Evolutionary conservation across 2,329 filamentous ascomycete species (phyloP).

Genomic region (Fusarium veterinarium): DNA sequence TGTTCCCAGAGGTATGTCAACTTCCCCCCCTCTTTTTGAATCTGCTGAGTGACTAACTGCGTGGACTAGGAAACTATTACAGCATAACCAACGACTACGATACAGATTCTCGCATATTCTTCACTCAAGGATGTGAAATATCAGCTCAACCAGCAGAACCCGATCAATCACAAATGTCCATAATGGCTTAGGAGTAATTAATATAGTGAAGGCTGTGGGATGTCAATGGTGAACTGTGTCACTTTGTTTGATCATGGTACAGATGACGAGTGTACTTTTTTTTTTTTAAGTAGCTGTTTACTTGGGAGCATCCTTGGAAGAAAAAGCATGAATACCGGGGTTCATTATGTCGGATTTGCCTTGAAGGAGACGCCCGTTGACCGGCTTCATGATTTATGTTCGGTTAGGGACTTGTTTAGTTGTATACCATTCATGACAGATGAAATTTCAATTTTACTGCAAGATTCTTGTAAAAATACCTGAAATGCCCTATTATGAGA

Average conservation of each 20-base stretch:
- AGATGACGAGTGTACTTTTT: slow-evolving; percentile 8
- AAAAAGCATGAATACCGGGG: slow-evolving; percentile 6
- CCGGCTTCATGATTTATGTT: slow-evolving; percentile 42
- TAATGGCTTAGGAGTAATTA: slow-evolving; percentile 28
- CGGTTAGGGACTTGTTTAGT: slow-evolving; percentile 21
- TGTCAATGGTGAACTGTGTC: not conserved
- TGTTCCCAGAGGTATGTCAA: slow-evolving; percentile 85
- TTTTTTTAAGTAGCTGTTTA: not conserved
- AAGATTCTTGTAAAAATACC: not conserved
- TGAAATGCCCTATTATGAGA: not conserved
- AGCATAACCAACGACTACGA: slow-evolving; percentile 86
- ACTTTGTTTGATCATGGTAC: not conserved
- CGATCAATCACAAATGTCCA: slow-evolving; percentile 38
- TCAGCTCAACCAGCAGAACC: slow-evolving; percentile 43
- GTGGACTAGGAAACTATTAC: slow-evolving; percentile 85
- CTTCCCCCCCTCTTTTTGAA: not conserved
- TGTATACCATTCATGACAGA: slow-evolving; percentile 41
- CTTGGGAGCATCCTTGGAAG: not conserved
- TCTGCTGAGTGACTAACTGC: slow-evolving; percentile 9
- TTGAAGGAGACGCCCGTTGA: slow-evolving; percentile 8
- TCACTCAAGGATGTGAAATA: slow-evolving; percentile 84
- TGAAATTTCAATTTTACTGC: slow-evolving; percentile 18
- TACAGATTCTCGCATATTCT: slow-evolving; percentile 83
- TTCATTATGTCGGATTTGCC: slow-evolving; percentile 9
- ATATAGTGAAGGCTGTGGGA: not conserved